Evolutionary conservation across 148 eudicot species (phyloP), one percentile per base, ranked within the genome.

Genomic region (Camellia sinensis): DNA sequence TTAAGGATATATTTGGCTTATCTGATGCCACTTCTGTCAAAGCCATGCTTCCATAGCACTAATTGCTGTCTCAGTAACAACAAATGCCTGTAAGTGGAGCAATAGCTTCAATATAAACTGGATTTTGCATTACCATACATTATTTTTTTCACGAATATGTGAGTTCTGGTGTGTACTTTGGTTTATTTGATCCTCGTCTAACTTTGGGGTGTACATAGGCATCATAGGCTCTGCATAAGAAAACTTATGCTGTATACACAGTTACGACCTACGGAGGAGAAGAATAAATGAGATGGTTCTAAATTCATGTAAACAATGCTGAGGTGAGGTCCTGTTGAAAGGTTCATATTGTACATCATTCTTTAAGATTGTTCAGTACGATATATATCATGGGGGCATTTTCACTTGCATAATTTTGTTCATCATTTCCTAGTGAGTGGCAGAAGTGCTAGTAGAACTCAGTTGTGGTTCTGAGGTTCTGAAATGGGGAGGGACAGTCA

Each of bases 1-100:
- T 91, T 67, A 85, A 66, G 77, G 76, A 85, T n/a, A 91, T 95
- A n/a, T 90, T 90, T 83, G 90, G 91, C 18, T 71, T n/a, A 80
- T 76, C 87, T 59, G 85, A 75, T 79, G 67, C n/a, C 73, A 52
- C 77, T 60, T 72, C 80, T 61, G 53, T 71, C 85, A 71, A 12
- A 22, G 46, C n/a, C 82, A 76, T 90, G 92, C 80, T 77, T 81
- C n/a, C 81, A 91, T 83, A 86, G 71, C 59, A 82, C 44, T 53
- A 75, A 80, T 59, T 48, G 72, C 81, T 89, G 85, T 78, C 69
- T 76, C 75, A 69, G 73, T 52, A 80, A 62, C 73, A 81, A 89
- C 78, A 80, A 79, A 56, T 94, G 93, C 83, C 67, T 94, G 97
- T 92, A 83, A 87, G 97, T 78, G 29, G 40, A 71, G 40, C 18